A percentile compares a stretch with the other conserved stretches of the same genome.
Evolutionary conservation across 2,329 filamentous ascomycete genomes (phyloP).

Genomic region (Microdochium bolleyi): DNA sequence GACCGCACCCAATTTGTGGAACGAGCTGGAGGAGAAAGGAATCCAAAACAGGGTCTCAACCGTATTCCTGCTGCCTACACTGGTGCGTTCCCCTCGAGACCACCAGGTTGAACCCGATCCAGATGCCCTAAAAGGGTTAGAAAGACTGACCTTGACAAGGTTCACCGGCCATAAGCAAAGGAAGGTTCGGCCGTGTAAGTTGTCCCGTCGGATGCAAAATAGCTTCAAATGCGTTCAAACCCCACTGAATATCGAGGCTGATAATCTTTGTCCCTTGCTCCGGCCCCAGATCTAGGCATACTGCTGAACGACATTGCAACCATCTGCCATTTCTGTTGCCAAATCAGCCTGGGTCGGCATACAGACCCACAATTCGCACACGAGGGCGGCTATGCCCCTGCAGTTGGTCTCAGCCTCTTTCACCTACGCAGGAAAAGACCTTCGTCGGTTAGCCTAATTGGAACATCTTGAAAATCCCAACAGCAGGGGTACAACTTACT

Average conservation of each 20-base stretch:
- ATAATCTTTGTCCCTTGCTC: background rate
- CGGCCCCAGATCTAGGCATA: background rate
- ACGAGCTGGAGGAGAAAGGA: background rate
- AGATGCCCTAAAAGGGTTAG: background rate
- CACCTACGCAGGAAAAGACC: background rate
- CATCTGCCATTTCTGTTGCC: background rate
- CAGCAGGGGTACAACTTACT: background rate
- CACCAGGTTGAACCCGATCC: background rate
- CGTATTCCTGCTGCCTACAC: background rate
- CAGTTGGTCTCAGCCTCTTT: background rate
- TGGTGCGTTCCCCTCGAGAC: background rate
- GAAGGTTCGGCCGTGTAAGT: background rate
- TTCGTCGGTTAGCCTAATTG: background rate
- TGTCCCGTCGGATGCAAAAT: background rate
- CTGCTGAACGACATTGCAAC: background rate
- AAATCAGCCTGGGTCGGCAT: background rate
- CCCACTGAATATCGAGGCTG: background rate
- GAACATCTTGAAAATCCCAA: background rate
- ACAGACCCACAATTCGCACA: background rate
- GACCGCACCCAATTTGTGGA: background rate
- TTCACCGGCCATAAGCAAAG: background rate
- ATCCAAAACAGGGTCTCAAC: background rate
- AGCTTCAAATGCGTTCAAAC: background rate
- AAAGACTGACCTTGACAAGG: background rate
- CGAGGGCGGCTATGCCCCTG: background rate